Conservation (phyloP, 495 filamentous ascomycete genomes). For the Trichoderma orchidacearum region DNA sequence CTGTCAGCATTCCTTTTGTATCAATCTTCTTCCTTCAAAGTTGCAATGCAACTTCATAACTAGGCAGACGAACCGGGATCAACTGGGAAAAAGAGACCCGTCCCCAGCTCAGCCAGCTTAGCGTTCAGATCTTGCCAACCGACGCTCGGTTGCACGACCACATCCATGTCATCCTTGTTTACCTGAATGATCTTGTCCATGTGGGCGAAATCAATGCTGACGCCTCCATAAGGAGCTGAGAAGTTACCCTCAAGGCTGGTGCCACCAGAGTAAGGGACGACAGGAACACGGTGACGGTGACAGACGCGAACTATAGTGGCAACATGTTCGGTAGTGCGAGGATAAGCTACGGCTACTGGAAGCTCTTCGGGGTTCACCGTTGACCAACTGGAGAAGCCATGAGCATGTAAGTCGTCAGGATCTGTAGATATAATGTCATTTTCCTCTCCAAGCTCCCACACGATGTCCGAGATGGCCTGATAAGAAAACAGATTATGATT, state of each 20-base stretch:
- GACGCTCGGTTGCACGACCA: conserved; percentile 81
- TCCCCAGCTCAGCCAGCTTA: conserved; percentile 50
- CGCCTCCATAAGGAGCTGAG: conserved; percentile 68
- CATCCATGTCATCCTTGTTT: conserved; percentile 79
- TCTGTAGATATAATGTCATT: conserved; percentile 51
- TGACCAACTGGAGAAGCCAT: conserved; percentile 88
- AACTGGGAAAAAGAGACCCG: conserved; percentile 78
- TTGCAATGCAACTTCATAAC: too few relatives aligned
- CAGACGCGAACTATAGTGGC: conserved; percentile 69
- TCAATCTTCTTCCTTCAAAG: too few relatives aligned
- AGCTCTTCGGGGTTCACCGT: conserved; percentile 64
- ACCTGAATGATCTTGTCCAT: conserved; percentile 76
- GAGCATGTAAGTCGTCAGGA: conserved; percentile 62
- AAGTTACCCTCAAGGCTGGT: conserved; percentile 84
- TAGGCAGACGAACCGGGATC: conserved; percentile 57
- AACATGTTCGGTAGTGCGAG: conserved; percentile 67
- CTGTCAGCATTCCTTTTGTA: too few relatives aligned
- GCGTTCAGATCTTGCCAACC: conserved; percentile 87
- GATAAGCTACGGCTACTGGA: conserved; percentile 72
- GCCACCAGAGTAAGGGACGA: conserved; percentile 80
- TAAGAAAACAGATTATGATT: background rate
- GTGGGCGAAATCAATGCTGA: conserved; percentile 76
- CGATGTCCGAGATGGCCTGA: background rate
- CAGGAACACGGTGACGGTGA: conserved; percentile 69
- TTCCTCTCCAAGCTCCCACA: background rate